phyloP scores from a whole-genome alignment of 1,284 basidiomycete genomes.

The Earliella scabrosa region DNA sequence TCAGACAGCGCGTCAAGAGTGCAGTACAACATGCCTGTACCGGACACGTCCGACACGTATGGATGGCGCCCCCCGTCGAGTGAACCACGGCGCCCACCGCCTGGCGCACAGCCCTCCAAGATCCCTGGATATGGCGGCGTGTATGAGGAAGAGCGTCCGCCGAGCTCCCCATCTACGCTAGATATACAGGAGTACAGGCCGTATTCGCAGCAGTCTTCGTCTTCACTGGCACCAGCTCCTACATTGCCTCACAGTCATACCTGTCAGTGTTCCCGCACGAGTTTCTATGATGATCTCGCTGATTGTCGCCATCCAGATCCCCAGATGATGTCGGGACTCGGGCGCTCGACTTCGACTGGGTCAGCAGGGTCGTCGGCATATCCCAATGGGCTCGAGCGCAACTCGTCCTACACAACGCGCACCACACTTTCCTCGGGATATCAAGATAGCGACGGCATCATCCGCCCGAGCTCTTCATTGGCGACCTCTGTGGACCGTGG shows the following conservation, averaged over 20 bases:
- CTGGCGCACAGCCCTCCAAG: constrained; percentile 23
- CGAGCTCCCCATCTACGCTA: constrained; percentile 30
- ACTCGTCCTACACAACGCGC: constrained; percentile 26
- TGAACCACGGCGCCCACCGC: constrained; percentile 23
- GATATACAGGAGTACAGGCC: constrained; percentile 25
- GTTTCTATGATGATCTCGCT: background rate
- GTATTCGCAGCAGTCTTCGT: constrained; percentile 20
- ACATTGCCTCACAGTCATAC: constrained; percentile 14
- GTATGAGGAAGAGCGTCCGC: constrained; percentile 27
- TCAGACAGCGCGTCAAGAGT: constrained; percentile 19
- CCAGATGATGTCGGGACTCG: constrained; percentile 19
- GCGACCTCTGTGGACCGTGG: constrained; percentile 35
- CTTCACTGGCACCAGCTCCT: constrained; percentile 14
- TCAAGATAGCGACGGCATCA: constrained; percentile 24
- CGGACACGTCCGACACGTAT: constrained; percentile 24
- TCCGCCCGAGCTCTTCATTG: constrained; percentile 24
- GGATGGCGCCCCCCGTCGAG: constrained; percentile 23
- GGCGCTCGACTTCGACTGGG: constrained; percentile 23
- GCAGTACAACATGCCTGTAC: constrained; percentile 30
- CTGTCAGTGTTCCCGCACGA: constrained; percentile 6
- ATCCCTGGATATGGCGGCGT: constrained; percentile 23
- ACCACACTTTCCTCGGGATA: constrained; percentile 27
- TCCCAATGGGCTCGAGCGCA: constrained; percentile 25
- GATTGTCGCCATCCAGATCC: constrained; percentile 9
- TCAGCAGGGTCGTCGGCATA: constrained; percentile 22